Base-by-base conservation (phyloP, 768 basidiomycete genomes). In the Boletellus ananas region DNA sequence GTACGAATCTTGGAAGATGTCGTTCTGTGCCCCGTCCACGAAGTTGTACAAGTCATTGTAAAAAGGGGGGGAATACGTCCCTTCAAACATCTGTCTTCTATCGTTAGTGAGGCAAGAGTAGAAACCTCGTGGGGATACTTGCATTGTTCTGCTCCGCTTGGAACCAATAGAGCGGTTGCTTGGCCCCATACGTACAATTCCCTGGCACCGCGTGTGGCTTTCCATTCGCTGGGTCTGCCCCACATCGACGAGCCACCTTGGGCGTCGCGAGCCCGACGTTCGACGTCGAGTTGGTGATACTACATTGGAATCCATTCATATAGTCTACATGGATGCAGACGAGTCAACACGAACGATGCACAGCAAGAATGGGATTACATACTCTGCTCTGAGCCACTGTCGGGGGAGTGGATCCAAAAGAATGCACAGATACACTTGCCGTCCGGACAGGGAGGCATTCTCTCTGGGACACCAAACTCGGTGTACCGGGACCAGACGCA, bases 301-400 rank as follows among this genome's bases (percentile, higher is more conserved):
- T 77, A 67, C 87, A 88, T 51, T 77, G 76, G 74, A 87, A 87
- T 4, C 81, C 84, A 46, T 81, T 87, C 85, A 87, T 87, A 65
- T 85, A 87, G 59, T 80, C 81, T 82, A 51, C 2, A 27, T 4
- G 11, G 25, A 34, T 6, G 7, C 9, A n/a, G 37, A 45, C 50
- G 8, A 58, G 46, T 45, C n/a, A 10, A 18, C 2, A 10, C 23
- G 20, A 40, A 21, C 33, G 4, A 35, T 3, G 9, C 10, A 44
- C n/a, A 21, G 11, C 6, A 31, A 18, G 35, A 29, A 27, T 17
- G n/a, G 5, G 34, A 17, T 0, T 5, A 61, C 80, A 21, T 44
- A 83, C 81, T 85, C 64, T 85, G 81, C 66, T 83, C 81, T 8
- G 79, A 74, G 13, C 84, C 83, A 51, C 77, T 78, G 49, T 81